Base-by-base conservation (phyloP, 805 yeast species). In the Candida xyloterini region DNA sequence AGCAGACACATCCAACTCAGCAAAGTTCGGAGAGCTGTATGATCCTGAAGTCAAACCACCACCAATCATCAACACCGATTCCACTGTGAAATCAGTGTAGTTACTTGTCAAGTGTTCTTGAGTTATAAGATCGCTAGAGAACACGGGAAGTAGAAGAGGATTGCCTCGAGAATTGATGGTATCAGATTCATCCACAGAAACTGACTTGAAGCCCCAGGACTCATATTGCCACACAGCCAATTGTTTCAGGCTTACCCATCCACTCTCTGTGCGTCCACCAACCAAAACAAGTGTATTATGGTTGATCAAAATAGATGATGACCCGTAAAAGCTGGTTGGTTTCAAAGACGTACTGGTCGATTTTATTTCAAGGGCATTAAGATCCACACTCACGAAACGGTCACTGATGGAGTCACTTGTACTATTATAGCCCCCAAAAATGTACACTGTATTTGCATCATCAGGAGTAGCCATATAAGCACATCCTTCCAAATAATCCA, bases 191-290 rank as follows among this genome's bases (percentile, higher is more conserved):
- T 65, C 52, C 46, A 59, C 50, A 27, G 60, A 48, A 1, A 66
- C 62, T 0, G 67, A 49, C 42, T 64, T 62, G 55, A 78, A 84
- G 3, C 84, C 72, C 95, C 95, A 86, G 7, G 84, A 63, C 34
- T 68, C 66, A 44, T 76, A 78, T 50, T 79, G 79, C 85, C 89
- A 84, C 2, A 81, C 59, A 0, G 93, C 91, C 14, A 83, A 62
- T 59, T 84, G 93, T 50, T 72, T 71, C 80, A 84, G 75, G 46
- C 76, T 74, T 25, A 84, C 74, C 88, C 90, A 84, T 0, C 88
- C 88, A 2, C 62, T 51, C 5, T 57, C 50, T 3, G 85, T 73
- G 38, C 67, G 67, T 3, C 95, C 95, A 0, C 93, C 95, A 29
- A 85, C 63, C 3, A 85, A 56, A 25, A 80, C 57, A 46, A 69